Conservation (phyloP, 2,329 filamentous ascomycete genomes). For the Xylaria hypoxylon region DNA sequence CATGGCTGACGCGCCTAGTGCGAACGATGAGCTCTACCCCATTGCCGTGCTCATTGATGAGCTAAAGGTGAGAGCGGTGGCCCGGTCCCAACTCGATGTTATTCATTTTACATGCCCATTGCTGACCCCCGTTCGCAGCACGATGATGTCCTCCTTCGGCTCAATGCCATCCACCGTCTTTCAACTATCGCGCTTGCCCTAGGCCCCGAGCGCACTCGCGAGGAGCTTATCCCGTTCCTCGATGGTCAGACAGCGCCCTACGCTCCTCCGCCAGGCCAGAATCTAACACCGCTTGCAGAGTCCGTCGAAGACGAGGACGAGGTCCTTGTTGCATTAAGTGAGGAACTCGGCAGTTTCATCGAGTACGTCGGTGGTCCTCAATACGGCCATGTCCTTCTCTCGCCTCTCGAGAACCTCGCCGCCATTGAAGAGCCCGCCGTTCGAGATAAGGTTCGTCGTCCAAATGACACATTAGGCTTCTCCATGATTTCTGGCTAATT, state of each 20-base stretch:
- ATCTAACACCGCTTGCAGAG: slow-evolving; percentile 68
- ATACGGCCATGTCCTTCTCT: slow-evolving; percentile 94
- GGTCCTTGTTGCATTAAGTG: slow-evolving; percentile 94
- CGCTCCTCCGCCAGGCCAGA: slow-evolving; percentile 29
- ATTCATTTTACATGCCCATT: slow-evolving; percentile 5
- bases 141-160: slow-evolving; percentile 95
- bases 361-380: slow-evolving; percentile 97
- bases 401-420: slow-evolving; percentile 95
- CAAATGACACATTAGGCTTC: slow-evolving; percentile 27
- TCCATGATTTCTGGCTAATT: slow-evolving; percentile 28
- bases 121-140: slow-evolving; percentile 70
- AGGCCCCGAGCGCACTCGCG: slow-evolving; percentile 94
- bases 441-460: slow-evolving; percentile 84
- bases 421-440: slow-evolving; percentile 98
- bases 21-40: slow-evolving; percentile 98
- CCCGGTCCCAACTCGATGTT: slow-evolving; percentile 33
- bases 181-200: slow-evolving; percentile 98
- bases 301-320: slow-evolving; percentile 99
- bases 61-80: slow-evolving; percentile 79
- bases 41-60: slow-evolving; percentile 99
- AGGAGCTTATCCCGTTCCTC: slow-evolving; percentile 98
- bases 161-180: slow-evolving; percentile 98
- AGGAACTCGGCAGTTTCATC: slow-evolving; percentile 95
- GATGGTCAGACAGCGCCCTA: slow-evolving; percentile 77
- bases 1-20: slow-evolving; percentile 90